A percentile compares a stretch with the other conserved stretches of the same genome.
phyloP scores from a whole-genome alignment of 495 filamentous ascomycete species.

The Rostrohypoxylon terebratum region DNA sequence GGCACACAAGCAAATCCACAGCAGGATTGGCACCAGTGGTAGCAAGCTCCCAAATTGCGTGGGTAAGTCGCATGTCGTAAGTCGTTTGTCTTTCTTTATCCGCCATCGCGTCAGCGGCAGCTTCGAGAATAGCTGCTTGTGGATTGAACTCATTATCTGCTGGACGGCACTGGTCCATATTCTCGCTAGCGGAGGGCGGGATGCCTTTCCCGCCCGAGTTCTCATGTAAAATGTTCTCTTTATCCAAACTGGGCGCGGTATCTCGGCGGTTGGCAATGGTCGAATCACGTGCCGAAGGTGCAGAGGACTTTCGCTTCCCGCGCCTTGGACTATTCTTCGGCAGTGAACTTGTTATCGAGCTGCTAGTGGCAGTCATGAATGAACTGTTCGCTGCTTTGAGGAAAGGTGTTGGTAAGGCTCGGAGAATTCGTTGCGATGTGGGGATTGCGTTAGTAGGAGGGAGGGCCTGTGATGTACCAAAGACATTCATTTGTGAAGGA shows the following conservation, averaged over 20 bases:
- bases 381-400: slow-evolving; percentile 93
- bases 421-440: slow-evolving; percentile 89
- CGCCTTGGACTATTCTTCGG: slow-evolving; percentile 73
- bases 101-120: slow-evolving; percentile 62
- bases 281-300: slow-evolving; percentile 51
- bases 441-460: slow-evolving; percentile 87
- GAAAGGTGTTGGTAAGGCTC: slow-evolving; percentile 90
- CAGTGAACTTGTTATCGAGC: slow-evolving; percentile 85
- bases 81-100: slow-evolving; percentile 78
- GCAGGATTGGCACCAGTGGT: slow-evolving; percentile 93
- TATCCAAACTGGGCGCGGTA: slow-evolving; percentile 50
- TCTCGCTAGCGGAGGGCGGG: slow-evolving; percentile 48
- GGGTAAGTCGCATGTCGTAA: slow-evolving; percentile 88
- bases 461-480: slow-evolving; percentile 77
- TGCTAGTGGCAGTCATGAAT: slow-evolving; percentile 92
- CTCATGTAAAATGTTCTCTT: slow-evolving; percentile 55
- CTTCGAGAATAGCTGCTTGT: slow-evolving; percentile 55
- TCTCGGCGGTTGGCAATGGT: slow-evolving; percentile 48
- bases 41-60: slow-evolving; percentile 94
- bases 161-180: slow-evolving; percentile 54
- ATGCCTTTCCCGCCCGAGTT: slow-evolving; percentile 34
- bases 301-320: slow-evolving; percentile 67
- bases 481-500: slow-evolving; percentile 91
- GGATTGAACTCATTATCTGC: slow-evolving; percentile 44
- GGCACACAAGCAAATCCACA: slow-evolving; percentile 89